Percentiles rank a stretch among this genome's conserved stretches.
phyloP scores from a whole-genome alignment of 768 basidiomycete genomes.

The Suillus fuscotomentosus region DNA sequence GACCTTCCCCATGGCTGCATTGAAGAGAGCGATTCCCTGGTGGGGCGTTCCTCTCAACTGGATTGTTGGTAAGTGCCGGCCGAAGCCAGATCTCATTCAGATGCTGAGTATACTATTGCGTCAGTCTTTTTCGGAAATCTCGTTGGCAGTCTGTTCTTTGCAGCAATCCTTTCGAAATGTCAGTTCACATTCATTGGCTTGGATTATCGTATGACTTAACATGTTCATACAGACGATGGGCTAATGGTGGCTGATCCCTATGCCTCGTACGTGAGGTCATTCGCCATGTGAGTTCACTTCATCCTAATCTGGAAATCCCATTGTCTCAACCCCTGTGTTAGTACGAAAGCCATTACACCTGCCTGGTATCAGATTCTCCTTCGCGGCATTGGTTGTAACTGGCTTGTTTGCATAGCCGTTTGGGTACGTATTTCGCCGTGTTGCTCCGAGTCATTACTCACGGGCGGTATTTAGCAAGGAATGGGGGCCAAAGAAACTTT shows the following conservation, averaged over 20 bases:
- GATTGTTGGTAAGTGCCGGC: constrained; percentile 51
- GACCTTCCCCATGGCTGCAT: constrained; percentile 68
- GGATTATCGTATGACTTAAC: constrained; percentile 1
- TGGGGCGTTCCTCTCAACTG: constrained; percentile 71
- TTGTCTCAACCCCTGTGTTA: constrained; percentile 20
- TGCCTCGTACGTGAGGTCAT: constrained; percentile 45
- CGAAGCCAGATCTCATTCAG: not conserved
- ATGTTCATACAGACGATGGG: constrained; percentile 46
- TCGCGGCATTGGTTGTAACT: constrained; percentile 74
- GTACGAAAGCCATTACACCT: constrained; percentile 62
- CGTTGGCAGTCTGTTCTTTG: constrained; percentile 69
- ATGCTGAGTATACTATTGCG: constrained; percentile 6
- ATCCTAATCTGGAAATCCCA: not conserved
- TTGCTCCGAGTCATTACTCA: constrained; percentile 4
- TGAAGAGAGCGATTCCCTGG: constrained; percentile 62
- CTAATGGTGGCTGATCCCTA: constrained; percentile 61
- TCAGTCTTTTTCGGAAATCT: constrained; percentile 73
- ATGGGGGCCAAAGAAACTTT: constrained; percentile 63
- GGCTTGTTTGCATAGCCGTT: constrained; percentile 70
- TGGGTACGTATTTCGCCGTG: constrained; percentile 50
- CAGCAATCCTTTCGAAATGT: constrained; percentile 65
- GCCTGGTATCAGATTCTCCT: constrained; percentile 73
- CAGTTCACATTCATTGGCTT: constrained; percentile 20
- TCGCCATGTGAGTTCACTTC: constrained; percentile 54
- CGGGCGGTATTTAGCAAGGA: constrained; percentile 51